Evolutionary conservation across 306 rosid genomes (phyloP).

Genomic region (Trichosanthes truncata): DNA sequence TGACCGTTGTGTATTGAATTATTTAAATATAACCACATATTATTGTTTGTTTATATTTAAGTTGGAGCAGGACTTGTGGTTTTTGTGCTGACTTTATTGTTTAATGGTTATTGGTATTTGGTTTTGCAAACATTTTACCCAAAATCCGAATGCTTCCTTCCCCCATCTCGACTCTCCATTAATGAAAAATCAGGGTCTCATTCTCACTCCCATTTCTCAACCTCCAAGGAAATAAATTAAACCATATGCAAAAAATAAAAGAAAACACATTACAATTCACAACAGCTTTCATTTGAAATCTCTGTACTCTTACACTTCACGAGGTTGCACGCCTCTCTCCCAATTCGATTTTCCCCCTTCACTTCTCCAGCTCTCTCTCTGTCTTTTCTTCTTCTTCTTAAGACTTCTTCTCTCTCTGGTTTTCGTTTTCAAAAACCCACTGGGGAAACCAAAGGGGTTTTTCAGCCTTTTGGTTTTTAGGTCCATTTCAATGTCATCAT

Average conservation of each 20-base stretch:
- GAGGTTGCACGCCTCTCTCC: slow-evolving; percentile 81
- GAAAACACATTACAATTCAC: not conserved
- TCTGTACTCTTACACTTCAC: slow-evolving; percentile 53
- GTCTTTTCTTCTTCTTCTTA: slow-evolving; percentile 8
- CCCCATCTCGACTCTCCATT: not conserved
- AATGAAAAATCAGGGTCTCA: not conserved
- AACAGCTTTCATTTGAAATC: slow-evolving; percentile 86
- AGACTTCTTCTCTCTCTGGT: slow-evolving; percentile 2
- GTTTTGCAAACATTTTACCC: not conserved
- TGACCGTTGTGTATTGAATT: slow-evolving; percentile 4
- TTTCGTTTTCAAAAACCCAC: slow-evolving; percentile 12
- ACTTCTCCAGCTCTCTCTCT: slow-evolving; percentile 14
- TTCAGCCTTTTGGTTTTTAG: not conserved
- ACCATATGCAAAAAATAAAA: not conserved
- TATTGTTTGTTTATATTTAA: not conserved
- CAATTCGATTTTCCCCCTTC: slow-evolving; percentile 11
- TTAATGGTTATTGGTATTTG: not conserved
- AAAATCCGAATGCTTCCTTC: not conserved
- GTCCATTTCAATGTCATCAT: slow-evolving; percentile 25
- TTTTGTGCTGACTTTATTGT: not conserved
- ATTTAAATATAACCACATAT: not conserved
- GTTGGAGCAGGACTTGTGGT: not conserved
- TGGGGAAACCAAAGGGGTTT: not conserved
- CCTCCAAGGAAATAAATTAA: not conserved
- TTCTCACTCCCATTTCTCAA: not conserved